phyloP scores from a whole-genome alignment of 1,139 yeast genomes.

The Taiozyma sp. region DNA sequence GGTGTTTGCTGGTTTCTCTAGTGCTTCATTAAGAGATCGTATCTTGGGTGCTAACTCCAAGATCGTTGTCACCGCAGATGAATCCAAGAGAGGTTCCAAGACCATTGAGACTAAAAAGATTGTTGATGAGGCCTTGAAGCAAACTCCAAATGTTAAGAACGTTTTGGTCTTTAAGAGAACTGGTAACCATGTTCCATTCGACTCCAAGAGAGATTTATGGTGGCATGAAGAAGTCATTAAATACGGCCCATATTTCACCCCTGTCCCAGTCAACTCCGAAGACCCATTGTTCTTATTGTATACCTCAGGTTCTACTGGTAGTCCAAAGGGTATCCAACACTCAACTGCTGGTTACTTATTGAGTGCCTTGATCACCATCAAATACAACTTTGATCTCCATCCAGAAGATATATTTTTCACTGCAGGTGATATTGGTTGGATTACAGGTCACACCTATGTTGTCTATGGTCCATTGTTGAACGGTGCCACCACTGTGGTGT shows the following conservation, averaged over 20 bases:
- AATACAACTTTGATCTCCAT: constrained; percentile 73
- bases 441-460: constrained; percentile 80
- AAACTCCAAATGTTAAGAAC: constrained; percentile 61
- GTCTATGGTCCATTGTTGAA: constrained; percentile 75
- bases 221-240: constrained; percentile 74
- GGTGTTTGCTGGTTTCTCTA: constrained; percentile 78
- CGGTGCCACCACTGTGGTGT: constrained; percentile 79
- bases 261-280: constrained; percentile 83
- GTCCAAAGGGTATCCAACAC: constrained; percentile 96
- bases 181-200: constrained; percentile 65
- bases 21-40: constrained; percentile 71
- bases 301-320: constrained; percentile 96
- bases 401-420: constrained; percentile 69
- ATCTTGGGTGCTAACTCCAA: constrained; percentile 71
- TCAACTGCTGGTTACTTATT: constrained; percentile 75
- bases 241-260: constrained; percentile 77
- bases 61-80: constrained; percentile 74
- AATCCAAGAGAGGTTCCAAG: constrained; percentile 78
- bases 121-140: constrained; percentile 73
- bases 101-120: constrained; percentile 77
- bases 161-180: constrained; percentile 73
- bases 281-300: constrained; percentile 91
- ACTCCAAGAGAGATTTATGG: constrained; percentile 62
- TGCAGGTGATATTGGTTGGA: constrained; percentile 90
- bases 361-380: constrained; percentile 64